Evolutionary conservation across 2,329 filamentous ascomycete species (phyloP).

Genomic region (Aspergillus quadricinctus): DNA sequence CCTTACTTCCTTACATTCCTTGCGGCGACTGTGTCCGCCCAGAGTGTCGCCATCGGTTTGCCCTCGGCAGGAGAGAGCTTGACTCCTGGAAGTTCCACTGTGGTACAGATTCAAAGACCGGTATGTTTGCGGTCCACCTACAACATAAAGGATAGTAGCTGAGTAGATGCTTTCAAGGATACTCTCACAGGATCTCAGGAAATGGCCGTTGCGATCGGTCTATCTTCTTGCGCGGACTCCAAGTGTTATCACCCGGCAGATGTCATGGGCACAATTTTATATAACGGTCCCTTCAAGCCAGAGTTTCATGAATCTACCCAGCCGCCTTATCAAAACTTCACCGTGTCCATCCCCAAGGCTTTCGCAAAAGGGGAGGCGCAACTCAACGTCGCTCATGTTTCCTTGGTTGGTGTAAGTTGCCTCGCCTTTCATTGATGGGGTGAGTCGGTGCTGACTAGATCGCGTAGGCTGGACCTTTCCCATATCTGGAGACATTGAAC

Average conservation of each 20-base stretch:
- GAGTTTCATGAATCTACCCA: constrained; percentile 18
- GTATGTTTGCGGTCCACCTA: constrained; percentile 12
- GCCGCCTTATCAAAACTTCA: constrained; percentile 30
- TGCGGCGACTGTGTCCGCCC: constrained; percentile 20
- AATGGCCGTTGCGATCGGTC: constrained; percentile 27
- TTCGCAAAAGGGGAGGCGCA: constrained; percentile 13
- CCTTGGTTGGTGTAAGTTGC: constrained; percentile 27
- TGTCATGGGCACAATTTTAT: constrained; percentile 22
- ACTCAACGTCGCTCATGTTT: constrained; percentile 26
- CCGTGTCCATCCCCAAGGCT: constrained; percentile 20
- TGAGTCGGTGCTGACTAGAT: not conserved
- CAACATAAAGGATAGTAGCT: not conserved
- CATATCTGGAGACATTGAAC: constrained; percentile 23
- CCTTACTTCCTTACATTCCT: constrained; percentile 17
- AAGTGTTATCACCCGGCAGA: constrained; percentile 17
- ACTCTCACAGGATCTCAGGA: constrained; percentile 23
- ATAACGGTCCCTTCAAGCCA: constrained; percentile 26
- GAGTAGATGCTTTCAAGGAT: constrained; percentile 13
- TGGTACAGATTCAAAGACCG: constrained; percentile 27
- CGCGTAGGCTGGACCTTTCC: constrained; percentile 18
- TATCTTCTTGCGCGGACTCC: constrained; percentile 19
- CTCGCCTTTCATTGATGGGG: not conserved
- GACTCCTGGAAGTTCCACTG: constrained; percentile 16
- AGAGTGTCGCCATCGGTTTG: constrained; percentile 23
- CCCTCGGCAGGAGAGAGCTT: constrained; percentile 17